Percentiles rank a stretch among this genome's conserved stretches.
phyloP scores from a whole-genome alignment of 2,329 filamentous ascomycete genomes.

The Hymenoscyphus scutula region DNA sequence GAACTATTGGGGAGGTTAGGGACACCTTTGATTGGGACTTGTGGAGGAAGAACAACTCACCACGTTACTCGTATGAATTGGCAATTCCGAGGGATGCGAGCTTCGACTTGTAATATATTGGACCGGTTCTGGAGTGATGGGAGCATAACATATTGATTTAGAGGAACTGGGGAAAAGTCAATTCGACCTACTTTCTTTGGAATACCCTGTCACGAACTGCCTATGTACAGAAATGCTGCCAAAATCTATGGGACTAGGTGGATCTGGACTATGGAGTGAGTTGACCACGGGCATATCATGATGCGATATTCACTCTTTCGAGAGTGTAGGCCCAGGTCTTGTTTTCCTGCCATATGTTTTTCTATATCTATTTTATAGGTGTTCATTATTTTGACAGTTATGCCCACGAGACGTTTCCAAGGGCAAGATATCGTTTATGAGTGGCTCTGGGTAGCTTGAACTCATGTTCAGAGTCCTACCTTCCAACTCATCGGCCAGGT shows the following conservation, averaged over 20 bases:
- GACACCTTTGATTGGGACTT: not conserved
- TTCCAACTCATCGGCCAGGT: no score
- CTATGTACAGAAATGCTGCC: not conserved
- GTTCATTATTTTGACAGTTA: no score
- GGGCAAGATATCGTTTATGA: no score
- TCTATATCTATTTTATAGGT: not conserved
- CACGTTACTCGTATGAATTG: conserved; percentile 1
- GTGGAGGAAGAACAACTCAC: conserved; percentile 6
- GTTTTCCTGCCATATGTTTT: not conserved
- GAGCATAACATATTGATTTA: conserved; percentile 10
- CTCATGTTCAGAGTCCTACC: no score
- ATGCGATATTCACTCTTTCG: not conserved
- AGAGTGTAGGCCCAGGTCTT: not conserved
- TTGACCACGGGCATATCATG: not conserved
- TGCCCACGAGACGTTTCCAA: no score
- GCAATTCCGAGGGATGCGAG: conserved; percentile 10
- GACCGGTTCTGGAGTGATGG: conserved; percentile 15
- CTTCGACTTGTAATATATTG: conserved; percentile 27
- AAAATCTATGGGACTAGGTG: not conserved
- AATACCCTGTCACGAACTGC: not conserved
- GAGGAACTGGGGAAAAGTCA: conserved; percentile 17
- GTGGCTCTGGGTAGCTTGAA: no score
- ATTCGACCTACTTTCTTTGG: conserved; percentile 12
- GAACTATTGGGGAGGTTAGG: not conserved
- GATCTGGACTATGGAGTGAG: not conserved